Conservation (phyloP, 2,329 filamentous ascomycete genomes). For the Emergomyces orientalis region DNA sequence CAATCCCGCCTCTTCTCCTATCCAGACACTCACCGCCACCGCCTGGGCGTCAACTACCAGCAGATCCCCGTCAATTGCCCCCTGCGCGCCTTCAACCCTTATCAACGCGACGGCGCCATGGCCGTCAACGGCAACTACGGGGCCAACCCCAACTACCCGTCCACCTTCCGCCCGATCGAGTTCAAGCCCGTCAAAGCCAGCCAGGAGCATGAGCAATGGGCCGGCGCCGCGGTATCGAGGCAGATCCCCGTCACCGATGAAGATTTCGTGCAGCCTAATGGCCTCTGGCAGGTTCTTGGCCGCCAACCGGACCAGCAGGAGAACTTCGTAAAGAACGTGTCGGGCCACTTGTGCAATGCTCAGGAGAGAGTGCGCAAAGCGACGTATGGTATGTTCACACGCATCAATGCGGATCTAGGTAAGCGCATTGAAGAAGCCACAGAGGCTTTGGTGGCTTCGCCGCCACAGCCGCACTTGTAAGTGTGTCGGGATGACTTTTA, state of each 20-base stretch:
- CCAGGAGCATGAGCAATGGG: constrained; percentile 39
- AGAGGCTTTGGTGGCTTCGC: constrained; percentile 28
- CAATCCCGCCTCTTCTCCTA: constrained; percentile 64
- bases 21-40: constrained; percentile 57
- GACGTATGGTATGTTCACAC: constrained; percentile 53
- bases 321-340: constrained; percentile 52
- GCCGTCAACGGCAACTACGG: constrained; percentile 57
- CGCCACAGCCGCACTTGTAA: constrained; percentile 12
- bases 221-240: constrained; percentile 31
- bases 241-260: constrained; percentile 37
- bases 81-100: constrained; percentile 48
- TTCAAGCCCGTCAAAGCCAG: constrained; percentile 34
- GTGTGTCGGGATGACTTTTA: neutral
- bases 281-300: constrained; percentile 37
- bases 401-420: constrained; percentile 48
- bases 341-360: constrained; percentile 48
- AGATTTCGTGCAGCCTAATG: constrained; percentile 38
- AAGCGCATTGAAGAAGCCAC: constrained; percentile 45
- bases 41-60: constrained; percentile 55
- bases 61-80: constrained; percentile 55
- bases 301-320: constrained; percentile 49
- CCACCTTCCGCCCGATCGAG: constrained; percentile 30
- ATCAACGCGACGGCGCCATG: constrained; percentile 65
- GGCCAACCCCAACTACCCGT: constrained; percentile 47
- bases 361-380: constrained; percentile 47